Base-by-base conservation (phyloP, 306 rosid genomes). In the Canavalia ensiformis region DNA sequence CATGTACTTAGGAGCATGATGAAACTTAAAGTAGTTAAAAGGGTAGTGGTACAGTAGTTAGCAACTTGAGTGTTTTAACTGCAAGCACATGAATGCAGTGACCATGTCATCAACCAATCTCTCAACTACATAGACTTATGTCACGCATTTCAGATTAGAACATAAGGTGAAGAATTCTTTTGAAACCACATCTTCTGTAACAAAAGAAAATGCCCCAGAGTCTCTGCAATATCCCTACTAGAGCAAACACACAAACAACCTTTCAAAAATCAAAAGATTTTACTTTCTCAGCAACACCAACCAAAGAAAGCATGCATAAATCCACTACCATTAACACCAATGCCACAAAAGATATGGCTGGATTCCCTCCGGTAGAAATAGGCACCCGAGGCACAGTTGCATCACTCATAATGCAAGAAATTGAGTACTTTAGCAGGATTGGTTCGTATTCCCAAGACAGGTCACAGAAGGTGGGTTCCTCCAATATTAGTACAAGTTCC, bases 331-430 rank as follows among this genome's bases (percentile, higher is more conserved):
- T 70, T 67, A 30, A 75, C 65, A 54, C 70, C 72, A 75, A 35
- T 5, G 78, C 68, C 35, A 68, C 89, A 46, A 89, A 81, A 74
- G 84, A 84, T 63, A 88, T 73, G 80, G 83, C 73, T 10, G 69
- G 74, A 55, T 35, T 68, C 73, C 81, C 81, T 65, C 97, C 90
- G 2, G 82, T 78, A 7, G 86, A 91, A 86, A 82, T 89, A 79
- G 95, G 94, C 69, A 84, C 91, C 7, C 82, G 68, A 78, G 98
- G 95, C 73, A 92, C 94, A 1, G 87, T 90, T 30, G 92, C 92
- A 29, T 87, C 97, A 42, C 90, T 90, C 28, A 74, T 92, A 62
- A 87, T 83, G 92, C 88, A 87, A 84, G 95, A 94, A 87, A 92
- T 89, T 1, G 90, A 88, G 70, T 80, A 89, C 83, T 90, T 92